These are phyloP conservation scores for Dactylorhiza incarnata DNA, from an alignment of 106 monocot species.

Conservation along the genomic window DNA sequence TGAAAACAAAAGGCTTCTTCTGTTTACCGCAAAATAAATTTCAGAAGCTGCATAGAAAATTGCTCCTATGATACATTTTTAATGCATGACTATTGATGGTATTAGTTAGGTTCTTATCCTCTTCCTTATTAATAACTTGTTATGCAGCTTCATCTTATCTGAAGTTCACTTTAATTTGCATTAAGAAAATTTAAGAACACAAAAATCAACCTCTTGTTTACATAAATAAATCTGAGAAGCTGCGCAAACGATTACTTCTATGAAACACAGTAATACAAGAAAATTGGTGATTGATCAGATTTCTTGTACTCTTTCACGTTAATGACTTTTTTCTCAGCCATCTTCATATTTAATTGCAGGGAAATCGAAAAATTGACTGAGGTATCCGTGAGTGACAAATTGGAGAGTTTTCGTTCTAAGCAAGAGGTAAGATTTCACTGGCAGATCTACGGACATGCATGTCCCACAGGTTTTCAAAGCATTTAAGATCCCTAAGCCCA, in stretches of 20 bases:
- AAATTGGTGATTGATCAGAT: neutral
- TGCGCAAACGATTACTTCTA: neutral
- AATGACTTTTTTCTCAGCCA: neutral
- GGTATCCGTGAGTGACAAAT: constrained; percentile 90
- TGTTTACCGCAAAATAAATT: neutral
- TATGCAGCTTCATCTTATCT: neutral
- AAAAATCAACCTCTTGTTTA: neutral
- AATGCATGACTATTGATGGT: neutral
- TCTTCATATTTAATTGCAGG: constrained; percentile 8
- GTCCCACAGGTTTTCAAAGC: neutral
- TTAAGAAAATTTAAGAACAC: neutral
- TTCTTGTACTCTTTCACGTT: neutral
- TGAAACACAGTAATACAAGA: neutral
- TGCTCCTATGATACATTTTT: neutral
- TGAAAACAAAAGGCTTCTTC: neutral
- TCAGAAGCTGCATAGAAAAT: neutral
- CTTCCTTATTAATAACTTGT: neutral
- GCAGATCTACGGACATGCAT: neutral
- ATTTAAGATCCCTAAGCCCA: neutral
- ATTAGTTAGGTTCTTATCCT: neutral
- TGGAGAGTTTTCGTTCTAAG: constrained; percentile 82
- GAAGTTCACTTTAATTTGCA: neutral
- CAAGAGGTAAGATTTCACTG: constrained; percentile 26
- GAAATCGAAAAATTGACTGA: constrained; percentile 64
- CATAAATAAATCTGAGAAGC: neutral